Base-by-base conservation (phyloP, 805 yeast genomes). In the Candida alai region DNA sequence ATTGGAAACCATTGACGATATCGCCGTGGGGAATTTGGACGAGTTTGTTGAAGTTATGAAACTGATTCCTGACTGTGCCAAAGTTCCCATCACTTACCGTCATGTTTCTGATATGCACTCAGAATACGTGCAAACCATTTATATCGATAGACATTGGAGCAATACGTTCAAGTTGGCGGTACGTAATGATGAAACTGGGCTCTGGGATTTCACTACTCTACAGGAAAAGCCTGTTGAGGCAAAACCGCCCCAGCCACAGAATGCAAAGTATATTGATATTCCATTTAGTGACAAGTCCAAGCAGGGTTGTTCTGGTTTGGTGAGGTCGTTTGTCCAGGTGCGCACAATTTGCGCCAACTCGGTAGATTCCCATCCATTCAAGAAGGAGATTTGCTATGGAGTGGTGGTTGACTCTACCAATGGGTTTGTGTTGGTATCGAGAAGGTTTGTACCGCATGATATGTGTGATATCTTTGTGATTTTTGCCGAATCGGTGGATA, bases 131-230 rank as follows among this genome's bases (percentile, higher is more conserved):
- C 68, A 77, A n/a, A 74, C 82, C 2, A 68, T 84, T 8, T 76
- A 73, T 47, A 72, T 88, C 32, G 95, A 87, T 50, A 77, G 96
- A 44, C 95, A 86, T 59, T 88, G 96, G 96, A 68, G 73, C 37
- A 70, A 80, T 6, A 70, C 79, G 28, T 82, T 87, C 56, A 72
- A 81, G 45, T 47, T 81, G 30, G 93, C 93, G 2, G 63, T 65
- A 1, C 61, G 88, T 52, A 74, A 75, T 48, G 80, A 75, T 50
- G 48, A 39, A 5, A 67, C 78, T 8, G 80, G 80, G 1, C 49
- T 75, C 19, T 75, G 80, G 80, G 78, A 75, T 48, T 74, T 68
- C 46, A 60, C 57, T 6, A 59, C 63, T 18, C 39, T 74, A 46
- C 82, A 62, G 60, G 82, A 73, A 56, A 78, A 76, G 19, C 80